Base-by-base conservation (phyloP, 1,284 basidiomycete species). In the Trichosporon coremiiforme region DNA sequence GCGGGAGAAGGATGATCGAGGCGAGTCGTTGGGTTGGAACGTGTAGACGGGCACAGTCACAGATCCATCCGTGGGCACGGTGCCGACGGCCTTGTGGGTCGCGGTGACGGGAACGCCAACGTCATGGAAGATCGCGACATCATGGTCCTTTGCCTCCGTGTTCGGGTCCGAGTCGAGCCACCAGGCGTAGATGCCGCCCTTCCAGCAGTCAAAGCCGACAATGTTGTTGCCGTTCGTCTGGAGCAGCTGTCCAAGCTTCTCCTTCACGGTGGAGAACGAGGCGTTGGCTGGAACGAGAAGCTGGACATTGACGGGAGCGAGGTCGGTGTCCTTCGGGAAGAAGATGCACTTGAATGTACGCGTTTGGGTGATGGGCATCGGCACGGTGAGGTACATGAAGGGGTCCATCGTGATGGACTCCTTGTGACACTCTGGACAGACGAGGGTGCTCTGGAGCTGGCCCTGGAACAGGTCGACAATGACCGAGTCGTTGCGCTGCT, bases 401-500 rank as follows among this genome's bases (percentile, higher is more conserved):
- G 95, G 95, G 82, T 99, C 96, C 78, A 99, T 96, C 1, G 96
- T 99, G 84, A 99, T 97, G 0, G 96, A 98, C 71, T 98, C 90
- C 89, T 98, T 98, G 72, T 88, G 80, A 82, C 97, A 99, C 76
- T 95, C 94, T 0, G 97, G 97, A 80, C 97, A 99, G 0, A 97
- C 90, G 9, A 99, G 85, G 0, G 96, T 98, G 78, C 93, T 95
- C 66, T 80, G 78, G 60, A 83, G 72, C 68, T 98, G 97, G 10
- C 97, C 97, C 82, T 99, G 97, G 85, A 99, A 99, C 17, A 99
- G 85, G 83, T 99, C 96, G 60, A 99, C 97, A 75, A 99, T 98
- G 64, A 98, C 94, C 76, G 93, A 95, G 79, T 99, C 97, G 80
- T 99, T 99, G 67, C 97, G 87, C 80, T 89, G 88, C 89, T 95